phyloP scores from a whole-genome alignment of 1,284 basidiomycete species.

The Peniophora sp. region DNA sequence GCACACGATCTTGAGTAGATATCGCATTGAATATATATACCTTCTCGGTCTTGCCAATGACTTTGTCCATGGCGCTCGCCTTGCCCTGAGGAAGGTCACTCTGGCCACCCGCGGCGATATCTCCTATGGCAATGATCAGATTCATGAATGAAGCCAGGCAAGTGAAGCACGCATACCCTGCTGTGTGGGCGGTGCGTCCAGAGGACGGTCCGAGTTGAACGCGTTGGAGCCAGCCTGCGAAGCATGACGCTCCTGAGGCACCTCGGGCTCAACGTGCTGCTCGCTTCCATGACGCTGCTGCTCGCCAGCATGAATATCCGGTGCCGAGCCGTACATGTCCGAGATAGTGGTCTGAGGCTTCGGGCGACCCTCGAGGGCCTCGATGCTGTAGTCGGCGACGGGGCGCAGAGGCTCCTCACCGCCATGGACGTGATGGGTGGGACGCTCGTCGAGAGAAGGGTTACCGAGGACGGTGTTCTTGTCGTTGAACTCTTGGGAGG shows the following conservation, averaged over 20 bases:
- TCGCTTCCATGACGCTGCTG: not conserved
- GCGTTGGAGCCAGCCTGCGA: slow-evolving; percentile 18
- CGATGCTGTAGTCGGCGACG: slow-evolving; percentile 20
- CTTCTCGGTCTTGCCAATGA: slow-evolving; percentile 49
- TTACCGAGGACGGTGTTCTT: not conserved
- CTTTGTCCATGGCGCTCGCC: slow-evolving; percentile 38
- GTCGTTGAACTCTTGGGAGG: not conserved
- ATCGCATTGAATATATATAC: slow-evolving; percentile 16
- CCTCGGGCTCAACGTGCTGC: not conserved
- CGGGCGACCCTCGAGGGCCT: slow-evolving; percentile 13
- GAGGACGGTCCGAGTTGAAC: slow-evolving; percentile 29
- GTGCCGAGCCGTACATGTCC: not conserved
- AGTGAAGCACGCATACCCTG: slow-evolving; percentile 21
- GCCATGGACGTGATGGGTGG: slow-evolving; percentile 22
- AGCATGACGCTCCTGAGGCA: not conserved
- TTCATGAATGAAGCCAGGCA: not conserved
- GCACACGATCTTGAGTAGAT: not conserved
- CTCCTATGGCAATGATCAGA: slow-evolving; percentile 19
- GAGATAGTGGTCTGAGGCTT: not conserved
- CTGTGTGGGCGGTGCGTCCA: slow-evolving; percentile 29
- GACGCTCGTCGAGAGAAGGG: not conserved
- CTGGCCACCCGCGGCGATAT: slow-evolving; percentile 36
- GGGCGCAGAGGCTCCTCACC: slow-evolving; percentile 22
- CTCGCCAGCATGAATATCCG: not conserved
- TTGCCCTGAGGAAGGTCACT: slow-evolving; percentile 33